Evolutionary conservation across 306 rosid species (phyloP).

Genomic region (Pterocarpus santalinus): DNA sequence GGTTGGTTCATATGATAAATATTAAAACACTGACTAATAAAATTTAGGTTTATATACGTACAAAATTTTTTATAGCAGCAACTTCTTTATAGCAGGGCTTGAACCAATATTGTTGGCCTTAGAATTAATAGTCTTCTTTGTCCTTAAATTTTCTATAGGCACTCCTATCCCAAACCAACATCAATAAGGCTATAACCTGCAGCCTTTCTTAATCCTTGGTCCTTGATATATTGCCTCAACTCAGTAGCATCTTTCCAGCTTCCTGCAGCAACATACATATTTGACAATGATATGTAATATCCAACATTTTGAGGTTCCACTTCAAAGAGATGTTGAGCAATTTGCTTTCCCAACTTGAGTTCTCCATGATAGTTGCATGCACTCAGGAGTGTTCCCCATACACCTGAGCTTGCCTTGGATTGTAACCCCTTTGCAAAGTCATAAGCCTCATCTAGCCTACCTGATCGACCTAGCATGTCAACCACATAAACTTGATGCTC

Average conservation of each 20-base stretch:
- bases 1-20: not conserved
- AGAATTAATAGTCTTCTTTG: not conserved
- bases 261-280: slow-evolving; percentile 73
- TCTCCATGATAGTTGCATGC: slow-evolving; percentile 73
- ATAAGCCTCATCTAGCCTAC: slow-evolving; percentile 60
- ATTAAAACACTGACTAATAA: not conserved
- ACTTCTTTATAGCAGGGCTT: not conserved
- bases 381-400: slow-evolving; percentile 70
- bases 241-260: slow-evolving; percentile 73
- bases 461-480: slow-evolving; percentile 67
- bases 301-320: slow-evolving; percentile 67
- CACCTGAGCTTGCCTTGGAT: slow-evolving; percentile 50
- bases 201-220: slow-evolving; percentile 53
- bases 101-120: not conserved
- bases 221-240: slow-evolving; percentile 48
- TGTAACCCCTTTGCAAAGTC: slow-evolving; percentile 51
- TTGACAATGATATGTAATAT: slow-evolving; percentile 65
- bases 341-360: slow-evolving; percentile 58
- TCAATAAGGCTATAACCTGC: slow-evolving; percentile 63
- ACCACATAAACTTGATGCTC: slow-evolving; percentile 67
- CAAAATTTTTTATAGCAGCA: not conserved
- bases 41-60: not conserved
- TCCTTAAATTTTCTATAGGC: not conserved
- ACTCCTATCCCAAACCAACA: slow-evolving; percentile 46
- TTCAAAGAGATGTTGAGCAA: slow-evolving; percentile 61